These are phyloP conservation scores for Rhodamnia argentea DNA, from an alignment of 345 rosid species.

Conservation along the genomic window DNA sequence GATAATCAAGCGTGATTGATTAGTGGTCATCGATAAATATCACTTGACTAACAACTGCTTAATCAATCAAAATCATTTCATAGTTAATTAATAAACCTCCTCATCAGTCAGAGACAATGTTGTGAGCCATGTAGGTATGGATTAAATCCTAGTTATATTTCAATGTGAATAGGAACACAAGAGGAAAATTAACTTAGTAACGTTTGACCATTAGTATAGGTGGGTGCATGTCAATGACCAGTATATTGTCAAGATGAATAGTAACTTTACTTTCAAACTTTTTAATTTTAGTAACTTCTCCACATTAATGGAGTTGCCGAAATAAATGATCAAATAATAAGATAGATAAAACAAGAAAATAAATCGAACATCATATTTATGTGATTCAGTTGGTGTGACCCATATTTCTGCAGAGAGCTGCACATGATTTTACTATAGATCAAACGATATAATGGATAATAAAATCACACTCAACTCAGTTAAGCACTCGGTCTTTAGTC, in stretches of 20 bases:
- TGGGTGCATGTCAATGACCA: not conserved
- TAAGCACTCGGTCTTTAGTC: too few species aligned
- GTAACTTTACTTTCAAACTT: not conserved
- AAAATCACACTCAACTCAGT: too few species aligned
- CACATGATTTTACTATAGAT: too few species aligned
- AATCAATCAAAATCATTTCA: not conserved
- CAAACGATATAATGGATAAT: too few species aligned
- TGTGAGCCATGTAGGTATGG: not conserved
- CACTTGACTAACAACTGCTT: not conserved
- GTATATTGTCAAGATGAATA: not conserved
- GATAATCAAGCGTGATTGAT: not conserved
- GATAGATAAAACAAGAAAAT: too few species aligned
- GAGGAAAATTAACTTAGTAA: not conserved
- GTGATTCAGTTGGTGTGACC: too few species aligned
- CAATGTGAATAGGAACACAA: not conserved
- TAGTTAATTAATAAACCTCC: not conserved
- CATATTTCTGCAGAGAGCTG: too few species aligned
- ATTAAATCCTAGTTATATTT: too few species aligned
- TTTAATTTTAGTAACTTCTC: not conserved
- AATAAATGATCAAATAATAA: too few species aligned
- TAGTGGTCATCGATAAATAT: not conserved
- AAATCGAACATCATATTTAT: too few species aligned
- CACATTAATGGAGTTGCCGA: too few species aligned
- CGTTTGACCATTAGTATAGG: too few species aligned
- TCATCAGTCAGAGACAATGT: not conserved